Percentiles rank a stretch among this genome's conserved stretches.
These are phyloP conservation scores for Kwoniella shivajii DNA, from an alignment of 1,284 basidiomycete species.

Conservation along the genomic window DNA sequence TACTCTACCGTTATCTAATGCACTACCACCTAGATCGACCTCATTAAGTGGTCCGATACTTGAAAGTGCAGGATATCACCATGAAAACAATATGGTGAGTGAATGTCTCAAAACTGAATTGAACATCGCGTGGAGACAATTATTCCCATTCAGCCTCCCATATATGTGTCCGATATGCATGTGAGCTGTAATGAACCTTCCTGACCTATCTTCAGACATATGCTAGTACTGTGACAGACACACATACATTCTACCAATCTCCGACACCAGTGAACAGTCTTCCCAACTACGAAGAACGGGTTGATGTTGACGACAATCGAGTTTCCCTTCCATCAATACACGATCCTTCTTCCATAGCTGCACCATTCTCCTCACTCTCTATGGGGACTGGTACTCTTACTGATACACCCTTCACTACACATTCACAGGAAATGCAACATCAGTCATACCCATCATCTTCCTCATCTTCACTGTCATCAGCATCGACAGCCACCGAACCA, in stretches of 20 bases:
- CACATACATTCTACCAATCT: not conserved
- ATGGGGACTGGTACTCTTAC: not conserved
- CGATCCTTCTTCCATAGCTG: not conserved
- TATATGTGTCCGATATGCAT: not conserved
- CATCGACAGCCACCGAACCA: conserved; percentile 21
- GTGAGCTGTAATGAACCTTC: not conserved
- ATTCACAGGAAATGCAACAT: conserved; percentile 3
- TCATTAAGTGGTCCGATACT: not conserved
- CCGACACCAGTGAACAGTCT: not conserved
- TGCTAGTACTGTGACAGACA: not conserved
- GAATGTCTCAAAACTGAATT: conserved; percentile 11
- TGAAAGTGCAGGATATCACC: not conserved
- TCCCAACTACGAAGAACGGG: not conserved
- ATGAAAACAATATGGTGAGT: not conserved
- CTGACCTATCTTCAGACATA: not conserved
- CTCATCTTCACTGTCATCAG: conserved; percentile 16
- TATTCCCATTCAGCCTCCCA: not conserved
- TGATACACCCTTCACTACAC: not conserved
- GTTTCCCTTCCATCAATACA: not conserved
- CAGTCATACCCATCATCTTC: conserved; percentile 21
- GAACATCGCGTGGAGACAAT: not conserved
- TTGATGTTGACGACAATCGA: not conserved
- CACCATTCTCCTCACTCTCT: not conserved
- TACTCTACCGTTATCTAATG: not conserved
- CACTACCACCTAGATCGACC: not conserved